Base-by-base conservation (phyloP, 257 asterid genomes). In the Nicotiana tabacum region DNA sequence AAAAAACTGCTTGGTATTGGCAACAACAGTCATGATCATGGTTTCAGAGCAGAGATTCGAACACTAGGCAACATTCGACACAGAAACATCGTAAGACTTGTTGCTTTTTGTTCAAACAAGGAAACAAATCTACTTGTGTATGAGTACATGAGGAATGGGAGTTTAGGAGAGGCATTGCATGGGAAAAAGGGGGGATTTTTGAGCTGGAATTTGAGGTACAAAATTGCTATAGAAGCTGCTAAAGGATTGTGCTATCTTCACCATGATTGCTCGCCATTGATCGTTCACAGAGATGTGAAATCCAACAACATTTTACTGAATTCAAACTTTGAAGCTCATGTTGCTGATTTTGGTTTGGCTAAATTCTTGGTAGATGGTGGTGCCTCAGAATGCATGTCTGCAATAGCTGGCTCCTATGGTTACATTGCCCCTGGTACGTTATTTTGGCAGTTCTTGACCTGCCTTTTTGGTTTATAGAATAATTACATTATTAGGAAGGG, bases 351-450 rank as follows among this genome's bases (percentile, higher is more conserved):
- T 56, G 99, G 99, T 33, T 78, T 96, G 84, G 99, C 99, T 3
- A 96, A 93, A 88, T 96, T 91, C 90, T 84, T 94, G 90, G 91
- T 84, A n/a, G 99, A 89, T 43, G 93, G 91, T 17, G 98, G 91
- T 7, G 97, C 97, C 32, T 94, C 98, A 3, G 94, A 96, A 82
- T 94, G 98, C 89, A 96, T 96, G 99, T 96, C 99, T 18, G 98
- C 97, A 5, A 84, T 96, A 66, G 99, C 97, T 6, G 99, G 99
- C 8, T 96, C 99, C 12, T 96, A 94, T 78, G 99, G 99, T 27
- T 96, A 96, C 85, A 96, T 96, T 84, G 99, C 99, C 77, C 99
- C 99, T 81, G 99, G 99, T 96, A 89, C 67, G 33, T 66, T 12
- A 69, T 43, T 43, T 43, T 43, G 3, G 12, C 51, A 43, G 9